Base-by-base conservation (phyloP, 208 protist species). In the Lotmaria passim region DNA sequence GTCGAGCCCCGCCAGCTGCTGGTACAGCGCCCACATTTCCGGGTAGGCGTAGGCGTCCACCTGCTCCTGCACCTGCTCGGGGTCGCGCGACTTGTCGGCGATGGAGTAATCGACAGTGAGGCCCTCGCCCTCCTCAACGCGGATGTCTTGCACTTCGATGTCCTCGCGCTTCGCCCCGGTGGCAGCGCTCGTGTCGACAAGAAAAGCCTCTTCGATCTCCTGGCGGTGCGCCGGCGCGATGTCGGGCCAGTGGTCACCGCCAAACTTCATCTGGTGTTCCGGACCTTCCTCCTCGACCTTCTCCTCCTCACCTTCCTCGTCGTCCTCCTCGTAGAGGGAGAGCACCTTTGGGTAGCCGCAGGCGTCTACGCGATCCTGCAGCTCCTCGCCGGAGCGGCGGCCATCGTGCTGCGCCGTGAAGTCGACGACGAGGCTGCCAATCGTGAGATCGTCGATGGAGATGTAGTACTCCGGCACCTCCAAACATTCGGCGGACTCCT, bases 401-500 rank as follows among this genome's bases (percentile, higher is more conserved):
- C 77, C 78, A 68, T 88, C 77, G 80, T 93, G 85, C 41, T 53
- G 51, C 19, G 83, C 82, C 28, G 85, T 73, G 60, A 82, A 79
- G 66, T 82, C 72, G 28, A 91, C 85, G 30, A 84, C 59, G 30
- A 95, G 76, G 56, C 77, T 81, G 61, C 75, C 81, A 36, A 79
- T 43, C 7, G 60, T 67, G 31, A 92, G 63, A 51, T 86, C 67
- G 4, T 70, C 60, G 39, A 95, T 79, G 28, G 61, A 69, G 63
- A 95, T 77, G 56, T 84, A 77, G 65, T 78, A 64, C 52, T 75
- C 61, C n/a, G 79, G 72, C 36, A 90, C 55, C 33, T 79, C 47
- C 33, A 93, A 63, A 36, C 70, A 81, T 63, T 81, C 75, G 19
- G 82, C 77, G 28, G 87, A 86, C 57, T 95, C 90, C 69, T 83